Evolutionary conservation across 352 stramenopile species (phyloP).

Genomic region (Phytophthora pinifolia): DNA sequence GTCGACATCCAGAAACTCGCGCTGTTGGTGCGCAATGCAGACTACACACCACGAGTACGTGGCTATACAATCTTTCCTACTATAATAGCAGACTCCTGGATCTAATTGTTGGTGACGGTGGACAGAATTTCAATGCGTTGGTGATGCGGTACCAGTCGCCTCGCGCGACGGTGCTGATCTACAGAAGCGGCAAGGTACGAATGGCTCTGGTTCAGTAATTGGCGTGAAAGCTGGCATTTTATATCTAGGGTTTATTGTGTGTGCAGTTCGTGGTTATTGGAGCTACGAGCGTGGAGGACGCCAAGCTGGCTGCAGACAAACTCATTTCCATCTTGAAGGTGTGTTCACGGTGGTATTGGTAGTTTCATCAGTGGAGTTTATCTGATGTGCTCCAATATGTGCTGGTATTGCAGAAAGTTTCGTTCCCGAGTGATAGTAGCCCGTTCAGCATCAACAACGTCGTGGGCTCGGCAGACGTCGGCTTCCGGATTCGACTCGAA

Average conservation of each 20-base stretch:
- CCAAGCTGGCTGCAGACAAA: constrained; percentile 52
- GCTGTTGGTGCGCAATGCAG: constrained; percentile 67
- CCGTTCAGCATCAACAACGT: constrained; percentile 81
- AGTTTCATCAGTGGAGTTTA: background rate
- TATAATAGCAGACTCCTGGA: background rate
- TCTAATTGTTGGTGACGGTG: background rate
- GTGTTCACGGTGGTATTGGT: background rate
- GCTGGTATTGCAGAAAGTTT: constrained; percentile 51
- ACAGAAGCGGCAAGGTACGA: constrained; percentile 65
- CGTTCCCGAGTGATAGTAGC: constrained; percentile 43
- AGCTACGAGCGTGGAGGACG: constrained; percentile 37
- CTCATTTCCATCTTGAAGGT: constrained; percentile 63
- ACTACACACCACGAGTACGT: constrained; percentile 60
- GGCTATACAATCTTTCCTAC: background rate
- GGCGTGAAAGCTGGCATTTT: background rate
- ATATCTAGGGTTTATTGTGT: background rate
- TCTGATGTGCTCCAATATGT: background rate
- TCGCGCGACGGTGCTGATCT: constrained; percentile 57
- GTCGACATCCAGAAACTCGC: constrained; percentile 68
- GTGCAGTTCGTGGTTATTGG: constrained; percentile 68
- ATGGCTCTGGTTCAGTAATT: background rate
- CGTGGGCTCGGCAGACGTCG: constrained; percentile 91
- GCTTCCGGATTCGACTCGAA: constrained; percentile 80
- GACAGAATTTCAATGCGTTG: constrained; percentile 62
- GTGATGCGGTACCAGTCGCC: constrained; percentile 65